phyloP scores from a whole-genome alignment of 306 rosid species.

The Citrullus amarus region DNA sequence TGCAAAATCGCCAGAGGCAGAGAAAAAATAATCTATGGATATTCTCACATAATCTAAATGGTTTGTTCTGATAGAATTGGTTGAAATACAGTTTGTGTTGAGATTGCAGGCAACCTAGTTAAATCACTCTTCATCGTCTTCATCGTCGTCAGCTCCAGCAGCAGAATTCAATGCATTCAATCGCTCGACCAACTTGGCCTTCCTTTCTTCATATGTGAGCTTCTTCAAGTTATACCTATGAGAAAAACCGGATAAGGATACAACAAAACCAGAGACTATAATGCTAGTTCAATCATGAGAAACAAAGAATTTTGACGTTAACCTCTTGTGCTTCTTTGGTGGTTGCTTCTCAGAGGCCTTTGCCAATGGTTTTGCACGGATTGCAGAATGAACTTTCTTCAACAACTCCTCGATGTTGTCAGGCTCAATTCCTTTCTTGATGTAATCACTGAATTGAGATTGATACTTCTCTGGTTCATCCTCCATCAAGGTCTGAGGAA shows the following conservation, averaged over 20 bases:
- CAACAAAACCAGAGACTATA: not conserved
- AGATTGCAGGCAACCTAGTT: not conserved
- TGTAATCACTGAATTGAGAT: constrained; percentile 48
- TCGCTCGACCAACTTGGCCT: constrained; percentile 42
- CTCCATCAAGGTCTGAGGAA: constrained; percentile 28
- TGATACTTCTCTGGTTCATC: constrained; percentile 74
- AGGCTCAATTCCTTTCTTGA: constrained; percentile 38
- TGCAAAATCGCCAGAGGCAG: not conserved
- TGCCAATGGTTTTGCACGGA: constrained; percentile 38
- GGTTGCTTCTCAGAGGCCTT: constrained; percentile 35
- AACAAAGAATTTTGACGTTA: not conserved
- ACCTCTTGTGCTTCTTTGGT: constrained; percentile 47
- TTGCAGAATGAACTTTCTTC: constrained; percentile 67
- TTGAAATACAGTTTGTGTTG: not conserved
- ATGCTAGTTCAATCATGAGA: not conserved
- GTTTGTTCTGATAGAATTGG: not conserved
- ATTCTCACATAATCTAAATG: not conserved
- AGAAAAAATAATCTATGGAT: not conserved
- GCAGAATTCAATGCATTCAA: constrained; percentile 50
- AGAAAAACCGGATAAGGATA: not conserved
- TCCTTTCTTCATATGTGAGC: constrained; percentile 77
- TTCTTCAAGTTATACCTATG: constrained; percentile 49
- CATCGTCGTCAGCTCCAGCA: constrained; percentile 9
- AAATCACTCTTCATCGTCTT: constrained; percentile 24
- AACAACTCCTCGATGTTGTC: constrained; percentile 47